phyloP scores from a whole-genome alignment of 2,329 filamentous ascomycete species.

The Emergomyces africanus region DNA sequence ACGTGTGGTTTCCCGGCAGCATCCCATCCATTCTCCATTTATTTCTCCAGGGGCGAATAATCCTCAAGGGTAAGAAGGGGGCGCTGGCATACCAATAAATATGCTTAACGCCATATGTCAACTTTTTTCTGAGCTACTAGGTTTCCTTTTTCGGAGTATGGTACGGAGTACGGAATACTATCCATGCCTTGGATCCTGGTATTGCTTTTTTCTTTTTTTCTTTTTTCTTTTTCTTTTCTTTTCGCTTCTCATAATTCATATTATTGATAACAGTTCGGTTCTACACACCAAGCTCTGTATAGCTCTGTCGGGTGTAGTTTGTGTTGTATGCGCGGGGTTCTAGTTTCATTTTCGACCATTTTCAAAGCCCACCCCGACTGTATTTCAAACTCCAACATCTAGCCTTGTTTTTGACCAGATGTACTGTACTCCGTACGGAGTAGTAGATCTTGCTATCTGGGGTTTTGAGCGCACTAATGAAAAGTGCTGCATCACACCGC shows the following conservation, averaged over 20 bases:
- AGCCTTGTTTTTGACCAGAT: background rate
- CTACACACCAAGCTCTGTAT: too few relatives aligned
- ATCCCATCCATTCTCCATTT: background rate
- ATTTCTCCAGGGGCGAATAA: background rate
- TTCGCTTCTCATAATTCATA: too few relatives aligned
- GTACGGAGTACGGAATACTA: too few relatives aligned
- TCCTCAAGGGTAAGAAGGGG: background rate
- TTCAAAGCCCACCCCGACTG: background rate
- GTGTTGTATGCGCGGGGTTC: background rate
- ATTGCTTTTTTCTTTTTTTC: too few relatives aligned
- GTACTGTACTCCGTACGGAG: background rate
- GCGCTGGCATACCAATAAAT: background rate
- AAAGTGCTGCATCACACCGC: too few relatives aligned
- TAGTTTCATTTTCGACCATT: background rate
- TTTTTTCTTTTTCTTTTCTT: too few relatives aligned
- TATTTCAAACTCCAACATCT: background rate
- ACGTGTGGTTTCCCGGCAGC: background rate
- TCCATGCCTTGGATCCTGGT: too few relatives aligned
- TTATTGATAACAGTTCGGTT: too few relatives aligned
- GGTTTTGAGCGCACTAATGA: too few relatives aligned
- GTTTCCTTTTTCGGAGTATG: too few relatives aligned
- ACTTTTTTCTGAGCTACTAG: background rate
- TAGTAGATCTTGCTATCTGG: too few relatives aligned
- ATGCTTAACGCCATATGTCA: background rate
- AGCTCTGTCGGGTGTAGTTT: background rate